Evolutionary conservation across 2,329 filamentous ascomycete species (phyloP), one percentile per base, ranked within the genome.

Genomic region (Cladosporium sp.): DNA sequence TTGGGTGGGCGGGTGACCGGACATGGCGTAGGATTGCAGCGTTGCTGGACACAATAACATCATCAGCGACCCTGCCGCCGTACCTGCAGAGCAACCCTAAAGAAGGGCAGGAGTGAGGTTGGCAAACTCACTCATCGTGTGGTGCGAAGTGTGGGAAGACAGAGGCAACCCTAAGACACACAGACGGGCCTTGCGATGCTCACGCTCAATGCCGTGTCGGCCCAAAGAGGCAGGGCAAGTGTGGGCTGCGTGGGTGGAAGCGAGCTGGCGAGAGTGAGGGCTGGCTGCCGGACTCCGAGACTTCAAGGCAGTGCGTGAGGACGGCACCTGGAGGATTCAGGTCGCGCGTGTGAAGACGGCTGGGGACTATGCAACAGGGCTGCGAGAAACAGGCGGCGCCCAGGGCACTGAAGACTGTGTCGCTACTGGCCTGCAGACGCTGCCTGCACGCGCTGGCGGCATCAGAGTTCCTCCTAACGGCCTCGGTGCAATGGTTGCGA

Each of bases 11-110:
- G 42, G 40, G 14, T 49, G 54, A 19, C 30, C 30, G 11, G 54
- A 34, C 54, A 56, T 56, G 54, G 54, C 54, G 38, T 56, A 56
- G 17, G 42, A 47, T 25, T 38, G 42, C 6, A 56, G 42, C 42
- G 54, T 51, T 51, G 49, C 54, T 56, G 54, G 42, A 49, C 43
- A 39, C 30, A 49, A 45, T 39, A 34, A 45, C 39, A 55, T 43
- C 54, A 34, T 56, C 54, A 56, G 54, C 30, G 39, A 28, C 25
- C 47, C 49, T 51, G 49, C 34, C 49, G 49, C 17, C 39, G 49
- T 37, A 39, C 36, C 34, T 51, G 36, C 30, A 51, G 49, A 38
- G 19, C 3, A 51, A 34, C 49, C 49, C 49, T 51, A 51, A 39
- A 51, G 34, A 51, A 51, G 49, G 49, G 49, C 49, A 51, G 15